Conservation (phyloP, 306 rosid genomes). For the Cucumis hystrix region DNA sequence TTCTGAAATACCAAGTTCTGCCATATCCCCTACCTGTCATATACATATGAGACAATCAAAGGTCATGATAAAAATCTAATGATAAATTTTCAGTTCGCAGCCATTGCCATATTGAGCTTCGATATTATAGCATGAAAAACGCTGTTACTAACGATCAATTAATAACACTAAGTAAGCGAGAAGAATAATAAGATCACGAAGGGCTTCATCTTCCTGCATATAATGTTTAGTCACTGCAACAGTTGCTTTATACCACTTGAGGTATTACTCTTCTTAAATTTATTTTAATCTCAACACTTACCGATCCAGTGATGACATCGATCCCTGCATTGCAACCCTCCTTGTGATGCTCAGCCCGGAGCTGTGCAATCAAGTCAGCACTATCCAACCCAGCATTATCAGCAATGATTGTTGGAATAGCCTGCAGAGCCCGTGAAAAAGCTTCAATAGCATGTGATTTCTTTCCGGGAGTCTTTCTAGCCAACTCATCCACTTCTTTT, state of each 20-base stretch:
- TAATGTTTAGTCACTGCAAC: background rate
- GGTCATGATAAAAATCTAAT: background rate
- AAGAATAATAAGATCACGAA: background rate
- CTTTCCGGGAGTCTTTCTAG: slow-evolving; percentile 91
- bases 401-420: slow-evolving; percentile 87
- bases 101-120: background rate
- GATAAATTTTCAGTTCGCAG: background rate
- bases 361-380: slow-evolving; percentile 87
- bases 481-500: slow-evolving; percentile 76
- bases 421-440: slow-evolving; percentile 69
- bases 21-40: slow-evolving; percentile 88
- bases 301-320: slow-evolving; percentile 89
- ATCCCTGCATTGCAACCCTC: slow-evolving; percentile 77
- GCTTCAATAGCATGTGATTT: slow-evolving; percentile 94
- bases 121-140: background rate
- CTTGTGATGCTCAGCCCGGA: slow-evolving; percentile 90
- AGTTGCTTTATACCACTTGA: background rate
- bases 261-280: background rate
- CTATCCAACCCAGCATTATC: slow-evolving; percentile 99
- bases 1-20: slow-evolving; percentile 65
- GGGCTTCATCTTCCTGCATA: background rate
- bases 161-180: background rate
- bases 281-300: slow-evolving; percentile 21
- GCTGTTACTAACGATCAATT: background rate
- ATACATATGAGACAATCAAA: background rate